Percentiles rank a stretch among this genome's conserved stretches.
These are phyloP conservation scores for Zygnema cylindricum DNA, from an alignment of 139 green algal genomes.

Conservation along the genomic window DNA sequence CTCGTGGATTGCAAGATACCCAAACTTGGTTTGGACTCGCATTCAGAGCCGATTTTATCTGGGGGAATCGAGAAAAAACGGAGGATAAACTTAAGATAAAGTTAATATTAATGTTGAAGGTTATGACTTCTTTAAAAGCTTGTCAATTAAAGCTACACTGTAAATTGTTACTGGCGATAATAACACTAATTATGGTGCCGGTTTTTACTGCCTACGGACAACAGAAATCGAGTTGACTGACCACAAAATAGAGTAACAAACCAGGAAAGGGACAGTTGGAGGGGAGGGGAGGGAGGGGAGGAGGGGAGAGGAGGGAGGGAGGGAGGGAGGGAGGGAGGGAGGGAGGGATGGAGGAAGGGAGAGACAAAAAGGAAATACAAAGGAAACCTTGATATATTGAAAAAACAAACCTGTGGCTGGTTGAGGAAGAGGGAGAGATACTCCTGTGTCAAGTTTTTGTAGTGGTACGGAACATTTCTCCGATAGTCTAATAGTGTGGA, in stretches of 20 bases:
- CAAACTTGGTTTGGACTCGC: slow-evolving; percentile 42
- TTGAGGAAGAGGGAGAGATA: slow-evolving; percentile 69
- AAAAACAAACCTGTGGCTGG: slow-evolving; percentile 59
- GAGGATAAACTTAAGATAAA: not conserved
- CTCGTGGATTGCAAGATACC: slow-evolving; percentile 64
- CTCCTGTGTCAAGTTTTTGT: slow-evolving; percentile 64
- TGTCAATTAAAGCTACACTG: too few relatives aligned
- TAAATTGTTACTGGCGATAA: too few relatives aligned
- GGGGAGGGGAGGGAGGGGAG: not conserved
- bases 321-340: not conserved
- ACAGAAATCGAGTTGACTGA: too few relatives aligned
- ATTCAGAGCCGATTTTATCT: slow-evolving; percentile 63
- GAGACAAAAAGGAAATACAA: too few relatives aligned
- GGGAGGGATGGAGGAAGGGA: not conserved
- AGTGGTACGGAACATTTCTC: slow-evolving; percentile 68
- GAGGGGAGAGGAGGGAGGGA: not conserved
- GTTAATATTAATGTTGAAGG: too few relatives aligned
- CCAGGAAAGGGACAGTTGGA: too few relatives aligned
- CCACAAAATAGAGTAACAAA: too few relatives aligned
- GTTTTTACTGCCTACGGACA: too few relatives aligned
- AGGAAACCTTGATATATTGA: not conserved
- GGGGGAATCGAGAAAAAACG: not conserved
- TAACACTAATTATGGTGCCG: too few relatives aligned
- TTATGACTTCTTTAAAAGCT: too few relatives aligned
- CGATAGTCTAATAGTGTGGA: slow-evolving; percentile 74